Base-by-base conservation (phyloP, 1,284 basidiomycete species). In the Exobasidium cylindrosporum region DNA sequence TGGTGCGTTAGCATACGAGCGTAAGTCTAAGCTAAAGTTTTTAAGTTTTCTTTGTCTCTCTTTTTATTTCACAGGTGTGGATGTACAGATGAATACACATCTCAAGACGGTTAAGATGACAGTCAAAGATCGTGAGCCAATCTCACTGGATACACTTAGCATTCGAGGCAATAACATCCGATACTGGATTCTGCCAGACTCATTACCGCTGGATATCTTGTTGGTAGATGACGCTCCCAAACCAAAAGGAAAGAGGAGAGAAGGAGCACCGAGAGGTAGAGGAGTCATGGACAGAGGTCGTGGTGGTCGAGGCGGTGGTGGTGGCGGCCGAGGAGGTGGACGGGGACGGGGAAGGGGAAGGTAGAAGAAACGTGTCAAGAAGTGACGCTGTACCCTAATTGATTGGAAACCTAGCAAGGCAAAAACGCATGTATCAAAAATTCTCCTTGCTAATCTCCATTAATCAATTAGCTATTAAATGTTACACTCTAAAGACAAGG, bases 81-180 rank as follows among this genome's bases (percentile, higher is more conserved):
- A 78, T 45, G 65, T 73, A 28, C 74, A 77, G 66, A 97, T 96
- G 93, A 96, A 96, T 84, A 97, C 93, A 1, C 89, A 96, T 76
- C 85, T 97, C 54, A 97, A 97, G 84, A 92, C 92, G 52, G 91
- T 98, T 77, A 97, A 97, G 83, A 89, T 98, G 84, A 93, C 92
- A 7, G 86, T 88, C 40, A 87, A 90, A 60, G 92, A 92, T 79
- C 89, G 91, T 64, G 91, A 94, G 40, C 67, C 89, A 87, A 1
- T 83, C 86, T 58, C 85, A 88, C 64, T 80, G 24, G 79, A 80
- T 54, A 78, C 77, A n/a, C 67, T 80, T 17, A 76, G 74, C 32
- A 80, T 80, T 46, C 67, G 79, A 2, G 79, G 79, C 24, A 80
- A 79, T 60, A 82, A 90, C 80, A 77, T 85, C 77, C 81, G 92